Evolutionary conservation across 805 yeast species (phyloP).

Genomic region (Candida nemodendra): DNA sequence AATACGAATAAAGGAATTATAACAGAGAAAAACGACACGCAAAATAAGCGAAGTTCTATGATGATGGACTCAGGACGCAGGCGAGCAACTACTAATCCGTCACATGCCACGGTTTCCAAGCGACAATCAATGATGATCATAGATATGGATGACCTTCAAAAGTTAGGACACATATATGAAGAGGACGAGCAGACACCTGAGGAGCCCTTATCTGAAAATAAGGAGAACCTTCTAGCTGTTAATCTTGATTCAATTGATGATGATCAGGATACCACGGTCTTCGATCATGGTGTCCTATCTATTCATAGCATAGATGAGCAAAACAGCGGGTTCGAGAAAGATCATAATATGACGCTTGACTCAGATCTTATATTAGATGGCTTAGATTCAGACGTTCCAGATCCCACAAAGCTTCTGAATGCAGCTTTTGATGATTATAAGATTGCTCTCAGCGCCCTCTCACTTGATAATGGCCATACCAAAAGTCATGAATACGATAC

Average conservation of each 20-base stretch:
- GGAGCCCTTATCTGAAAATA: slow-evolving; percentile 3
- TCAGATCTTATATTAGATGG: slow-evolving; percentile 16
- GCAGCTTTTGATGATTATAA: slow-evolving; percentile 28
- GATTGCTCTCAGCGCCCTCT: slow-evolving; percentile 17
- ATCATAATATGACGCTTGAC: slow-evolving; percentile 18
- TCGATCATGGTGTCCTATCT: slow-evolving; percentile 5
- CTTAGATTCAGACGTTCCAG: slow-evolving; percentile 16
- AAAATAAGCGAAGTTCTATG: slow-evolving; percentile 5
- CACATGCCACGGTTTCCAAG: slow-evolving; percentile 2
- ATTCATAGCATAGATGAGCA: slow-evolving; percentile 3
- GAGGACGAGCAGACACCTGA: background rate
- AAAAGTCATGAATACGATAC: too few species aligned
- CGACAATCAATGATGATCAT: slow-evolving; percentile 18
- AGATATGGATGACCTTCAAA: slow-evolving; percentile 8
- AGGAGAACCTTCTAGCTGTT: slow-evolving; percentile 5
- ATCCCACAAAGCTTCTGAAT: slow-evolving; percentile 19
- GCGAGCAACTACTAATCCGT: background rate
- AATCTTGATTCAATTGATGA: slow-evolving; percentile 8
- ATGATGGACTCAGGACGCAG: slow-evolving; percentile 2
- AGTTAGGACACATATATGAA: slow-evolving; percentile 8
- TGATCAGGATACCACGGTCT: slow-evolving; percentile 1
- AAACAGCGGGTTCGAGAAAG: background rate
- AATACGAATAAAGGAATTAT: background rate
- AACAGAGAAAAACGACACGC: background rate
- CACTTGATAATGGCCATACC: slow-evolving; percentile 10